Evolutionary conservation across 257 asterid genomes (phyloP).

Genomic region (Eustoma russellianum): DNA sequence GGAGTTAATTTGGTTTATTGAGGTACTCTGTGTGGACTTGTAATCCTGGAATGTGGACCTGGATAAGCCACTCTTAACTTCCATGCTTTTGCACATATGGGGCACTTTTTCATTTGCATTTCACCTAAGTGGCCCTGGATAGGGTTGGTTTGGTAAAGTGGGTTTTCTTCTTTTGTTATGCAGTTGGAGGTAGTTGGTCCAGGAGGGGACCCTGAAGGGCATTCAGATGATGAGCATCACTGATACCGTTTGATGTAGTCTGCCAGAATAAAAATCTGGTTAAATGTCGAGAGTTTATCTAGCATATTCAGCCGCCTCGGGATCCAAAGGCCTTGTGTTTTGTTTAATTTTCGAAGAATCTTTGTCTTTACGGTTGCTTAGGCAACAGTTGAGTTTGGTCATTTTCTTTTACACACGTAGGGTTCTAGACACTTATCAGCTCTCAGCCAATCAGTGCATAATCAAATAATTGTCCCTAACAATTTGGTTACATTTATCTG

Average conservation of each 20-base stretch:
- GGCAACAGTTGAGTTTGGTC: constrained; percentile 25
- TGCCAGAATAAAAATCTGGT: constrained; percentile 43
- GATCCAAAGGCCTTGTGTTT: constrained; percentile 23
- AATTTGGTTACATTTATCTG: constrained; percentile 4
- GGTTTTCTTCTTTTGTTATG: constrained; percentile 1
- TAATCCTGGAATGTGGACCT: no score
- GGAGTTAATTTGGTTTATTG: no score
- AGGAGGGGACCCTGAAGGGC: constrained; percentile 90
- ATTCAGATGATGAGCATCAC: constrained; percentile 66
- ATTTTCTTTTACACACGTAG: constrained; percentile 15
- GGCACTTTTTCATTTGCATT: no score
- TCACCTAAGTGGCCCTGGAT: no score
- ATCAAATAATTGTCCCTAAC: constrained; percentile 34
- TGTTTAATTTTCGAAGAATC: constrained; percentile 23
- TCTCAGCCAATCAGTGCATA: constrained; percentile 20
- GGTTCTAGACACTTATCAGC: constrained; percentile 17
- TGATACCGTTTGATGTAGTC: constrained; percentile 30
- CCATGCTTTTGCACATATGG: no score
- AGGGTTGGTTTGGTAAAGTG: not conserved
- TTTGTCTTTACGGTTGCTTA: constrained; percentile 30
- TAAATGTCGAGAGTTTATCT: constrained; percentile 24
- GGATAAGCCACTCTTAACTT: no score
- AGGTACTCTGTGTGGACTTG: no score
- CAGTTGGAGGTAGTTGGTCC: constrained; percentile 91
- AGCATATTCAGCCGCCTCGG: constrained; percentile 38